These are phyloP conservation scores for Cryphonectria japonica DNA, from an alignment of 2,329 filamentous ascomycete species.

Conservation along the genomic window DNA sequence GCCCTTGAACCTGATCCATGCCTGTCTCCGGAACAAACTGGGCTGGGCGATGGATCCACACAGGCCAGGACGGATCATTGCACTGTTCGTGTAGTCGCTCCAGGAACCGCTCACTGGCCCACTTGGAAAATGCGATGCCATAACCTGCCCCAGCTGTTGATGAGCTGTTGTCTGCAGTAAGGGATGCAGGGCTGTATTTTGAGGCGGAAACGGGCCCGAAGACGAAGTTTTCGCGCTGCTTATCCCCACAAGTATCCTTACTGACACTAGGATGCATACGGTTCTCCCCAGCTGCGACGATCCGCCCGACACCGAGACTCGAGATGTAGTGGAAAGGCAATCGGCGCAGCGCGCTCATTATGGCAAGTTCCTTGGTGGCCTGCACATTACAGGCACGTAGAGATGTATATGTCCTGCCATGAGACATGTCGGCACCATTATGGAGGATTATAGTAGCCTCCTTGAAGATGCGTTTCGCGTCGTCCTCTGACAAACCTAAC, in stretches of 20 bases:
- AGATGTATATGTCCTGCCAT: neutral
- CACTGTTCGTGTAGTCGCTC: neutral
- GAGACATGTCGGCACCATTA: no score
- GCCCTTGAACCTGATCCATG: no score
- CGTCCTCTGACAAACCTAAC: no score
- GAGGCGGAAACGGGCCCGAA: neutral
- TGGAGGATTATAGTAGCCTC: no score
- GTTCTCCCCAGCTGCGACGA: no score
- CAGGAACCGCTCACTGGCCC: neutral
- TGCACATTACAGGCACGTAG: neutral
- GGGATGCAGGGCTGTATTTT: neutral
- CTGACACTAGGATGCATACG: no score
- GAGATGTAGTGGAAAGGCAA: neutral
- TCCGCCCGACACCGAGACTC: neutral
- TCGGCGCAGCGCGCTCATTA: neutral
- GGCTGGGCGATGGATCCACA: neutral
- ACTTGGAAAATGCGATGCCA: neutral
- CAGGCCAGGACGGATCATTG: neutral
- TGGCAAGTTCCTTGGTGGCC: neutral
- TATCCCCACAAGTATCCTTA: neutral
- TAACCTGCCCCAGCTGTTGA: no score
- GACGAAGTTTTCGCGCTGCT: neutral
- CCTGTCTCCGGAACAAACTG: no score
- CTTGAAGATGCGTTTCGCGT: no score
- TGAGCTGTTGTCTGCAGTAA: no score